Evolutionary conservation across 257 asterid genomes (phyloP), one percentile per base, ranked within the genome.

Genomic region (Fraxinus excelsior): DNA sequence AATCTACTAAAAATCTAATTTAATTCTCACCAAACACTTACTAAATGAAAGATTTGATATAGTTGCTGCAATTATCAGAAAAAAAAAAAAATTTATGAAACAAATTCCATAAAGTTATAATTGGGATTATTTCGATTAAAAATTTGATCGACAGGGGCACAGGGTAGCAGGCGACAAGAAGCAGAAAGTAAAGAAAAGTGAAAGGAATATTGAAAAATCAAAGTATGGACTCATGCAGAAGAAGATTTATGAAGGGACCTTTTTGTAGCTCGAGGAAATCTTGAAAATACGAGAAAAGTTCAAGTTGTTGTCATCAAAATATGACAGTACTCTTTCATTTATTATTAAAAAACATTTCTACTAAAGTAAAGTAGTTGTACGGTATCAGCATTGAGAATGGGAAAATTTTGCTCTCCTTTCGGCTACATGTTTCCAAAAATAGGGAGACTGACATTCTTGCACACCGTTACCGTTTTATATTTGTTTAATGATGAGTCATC

Each of bases 261-360:
- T 87, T 88, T 88, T 83, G 92, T 79, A 67, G 96, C 94, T 89
- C 92, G 94, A 91, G 94, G 87, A 72, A 11, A 51, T 84, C 73
- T 81, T 84, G 85, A 53, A 53, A 81, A 81, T 81, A 72, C 74
- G 80, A 78, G 77, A 76, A 86, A 86, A 80, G 85, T 46, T 79
- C 34, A 60, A 80, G 70, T 71, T 72, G 60, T 80, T 21, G 82
- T 64, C 83, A 78, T 79, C 74, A 70, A 83, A 80, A 74, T 68
- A 81, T 80, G 77, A 2, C 77, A 3, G 34, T 3, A 81, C 44
- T 44, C 76, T 73, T 67, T 71, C 34, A 77, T 51, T 37, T 18
- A 49, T 46, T 11, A 34, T 60, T 58, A 21, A 8, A 2, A 60
- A 21, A 53, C n/a, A 21, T 53, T 53, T 53, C 76, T 68, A 68